Base-by-base conservation (phyloP, 2,329 filamentous ascomycete genomes). In the Coniochaeta pulveracea region DNA sequence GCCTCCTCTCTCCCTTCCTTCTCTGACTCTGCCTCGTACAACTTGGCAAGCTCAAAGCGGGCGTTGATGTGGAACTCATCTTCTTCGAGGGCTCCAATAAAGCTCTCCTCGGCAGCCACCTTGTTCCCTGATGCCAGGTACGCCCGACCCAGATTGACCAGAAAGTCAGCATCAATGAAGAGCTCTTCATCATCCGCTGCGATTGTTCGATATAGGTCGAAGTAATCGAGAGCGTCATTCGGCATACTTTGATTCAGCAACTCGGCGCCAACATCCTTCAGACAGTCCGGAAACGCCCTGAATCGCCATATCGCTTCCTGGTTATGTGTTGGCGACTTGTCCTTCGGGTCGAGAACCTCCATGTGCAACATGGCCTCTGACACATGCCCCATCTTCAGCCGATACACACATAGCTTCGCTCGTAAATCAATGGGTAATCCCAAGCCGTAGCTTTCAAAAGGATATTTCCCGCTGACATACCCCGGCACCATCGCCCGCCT, bases 381-480 rank as follows among this genome's bases (percentile, higher is more conserved):
- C 15, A 72, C 60, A 17, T 79, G 61, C 1, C 74, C 76, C 38
- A 85, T 62, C 35, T 75, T 77, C 22, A 94, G 58, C n/a, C 91
- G 76, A 50, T 85, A 89, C 4, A 89, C 61, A 4, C 84, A 89
- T 41, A 98, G 61, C 49, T 89, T 91, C 19, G 85, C 72, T 14
- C 89, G 77, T 26, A 98, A 63, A 43, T 95, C 86, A 5, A 88
- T 54, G 1, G 88, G 89, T 24, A 95, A 61, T 2, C 77, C 75
- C 24, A 68, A 55, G 0, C 85, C 86, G 51, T 94, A 94, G 1
- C 68, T 60, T 5, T 66, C 61, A 4, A 57, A 48, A 2, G 68
- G 61, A 49, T 73, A 74, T 27, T 55, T 56, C 3, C 58, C 66
- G 4, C 66, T 60, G 7, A 64, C 55, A 50, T 81, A 94, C 2